phyloP scores from a whole-genome alignment of 257 asterid genomes.

The Scutellaria barbata region DNA sequence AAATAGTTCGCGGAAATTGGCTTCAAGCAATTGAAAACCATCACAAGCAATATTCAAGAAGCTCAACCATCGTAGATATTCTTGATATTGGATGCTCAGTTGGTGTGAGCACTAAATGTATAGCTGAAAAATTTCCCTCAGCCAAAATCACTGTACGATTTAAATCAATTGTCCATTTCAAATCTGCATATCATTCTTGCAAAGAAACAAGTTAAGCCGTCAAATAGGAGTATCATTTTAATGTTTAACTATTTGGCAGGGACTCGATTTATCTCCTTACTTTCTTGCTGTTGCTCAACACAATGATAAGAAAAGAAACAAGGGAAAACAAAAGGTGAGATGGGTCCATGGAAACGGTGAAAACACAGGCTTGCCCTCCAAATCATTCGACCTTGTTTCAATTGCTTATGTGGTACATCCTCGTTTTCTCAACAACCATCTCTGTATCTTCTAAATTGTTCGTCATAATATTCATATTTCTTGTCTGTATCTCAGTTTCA shows the following conservation, averaged over 20 bases:
- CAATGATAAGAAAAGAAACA: conserved; percentile 61
- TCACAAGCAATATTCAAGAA: conserved; percentile 57
- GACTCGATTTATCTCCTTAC: conserved; percentile 89
- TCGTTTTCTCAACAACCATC: conserved; percentile 4
- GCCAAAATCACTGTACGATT: conserved; percentile 73
- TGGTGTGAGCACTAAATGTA: conserved; percentile 86
- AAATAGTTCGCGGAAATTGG: conserved; percentile 91
- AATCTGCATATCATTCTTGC: background rate
- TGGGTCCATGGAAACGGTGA: conserved; percentile 95
- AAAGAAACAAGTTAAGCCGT: background rate
- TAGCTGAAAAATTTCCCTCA: conserved; percentile 69
- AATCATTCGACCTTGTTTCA: conserved; percentile 85
- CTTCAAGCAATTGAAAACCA: conserved; percentile 77
- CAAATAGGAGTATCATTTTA: background rate
- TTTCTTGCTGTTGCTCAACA: conserved; percentile 85
- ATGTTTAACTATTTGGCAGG: conserved; percentile 49
- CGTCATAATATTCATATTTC: background rate
- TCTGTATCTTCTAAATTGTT: background rate
- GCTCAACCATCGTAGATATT: conserved; percentile 51
- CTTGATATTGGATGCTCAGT: conserved; percentile 94
- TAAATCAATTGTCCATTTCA: background rate
- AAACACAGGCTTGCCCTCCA: conserved; percentile 82
- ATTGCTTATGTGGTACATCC: conserved; percentile 81
- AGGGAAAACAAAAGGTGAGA: conserved; percentile 46
- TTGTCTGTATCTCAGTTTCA: conserved; percentile 59